phyloP scores from a whole-genome alignment of 257 asterid species.

The Solanum megistacrolobum region DNA sequence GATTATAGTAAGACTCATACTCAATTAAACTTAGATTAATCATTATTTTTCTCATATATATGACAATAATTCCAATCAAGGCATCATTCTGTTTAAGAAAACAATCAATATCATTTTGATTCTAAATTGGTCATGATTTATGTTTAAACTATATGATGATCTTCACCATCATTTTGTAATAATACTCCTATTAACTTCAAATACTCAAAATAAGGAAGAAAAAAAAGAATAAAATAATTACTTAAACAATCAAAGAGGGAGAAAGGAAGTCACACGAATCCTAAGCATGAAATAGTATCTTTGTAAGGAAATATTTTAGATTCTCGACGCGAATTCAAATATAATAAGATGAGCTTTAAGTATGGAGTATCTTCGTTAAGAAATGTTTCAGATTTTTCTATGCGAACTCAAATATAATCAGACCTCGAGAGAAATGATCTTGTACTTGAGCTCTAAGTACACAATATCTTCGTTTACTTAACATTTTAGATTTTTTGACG shows the following conservation, averaged over 20 bases:
- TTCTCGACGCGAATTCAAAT: fast-evolving
- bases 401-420: fast-evolving
- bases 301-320: not conserved
- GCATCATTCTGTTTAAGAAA: not conserved
- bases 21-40: not conserved
- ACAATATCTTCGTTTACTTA: not conserved
- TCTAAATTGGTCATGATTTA: not conserved
- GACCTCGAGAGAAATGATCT: not conserved
- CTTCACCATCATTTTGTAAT: not conserved
- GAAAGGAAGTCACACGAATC: not conserved
- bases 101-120: not conserved
- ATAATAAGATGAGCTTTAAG: not conserved
- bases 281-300: not conserved
- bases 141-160: not conserved
- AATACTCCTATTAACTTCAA: not conserved
- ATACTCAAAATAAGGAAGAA: not conserved
- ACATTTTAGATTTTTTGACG: fast-evolving
- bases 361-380: fast-evolving
- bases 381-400: not conserved
- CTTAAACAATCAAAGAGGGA: not conserved
- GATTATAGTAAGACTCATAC: not conserved
- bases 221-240: not conserved
- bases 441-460: not conserved
- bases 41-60: not conserved
- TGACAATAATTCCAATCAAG: not conserved